These are phyloP conservation scores for Tetrapisispora fleetii DNA, from an alignment of 805 yeast genomes.

Conservation along the genomic window DNA sequence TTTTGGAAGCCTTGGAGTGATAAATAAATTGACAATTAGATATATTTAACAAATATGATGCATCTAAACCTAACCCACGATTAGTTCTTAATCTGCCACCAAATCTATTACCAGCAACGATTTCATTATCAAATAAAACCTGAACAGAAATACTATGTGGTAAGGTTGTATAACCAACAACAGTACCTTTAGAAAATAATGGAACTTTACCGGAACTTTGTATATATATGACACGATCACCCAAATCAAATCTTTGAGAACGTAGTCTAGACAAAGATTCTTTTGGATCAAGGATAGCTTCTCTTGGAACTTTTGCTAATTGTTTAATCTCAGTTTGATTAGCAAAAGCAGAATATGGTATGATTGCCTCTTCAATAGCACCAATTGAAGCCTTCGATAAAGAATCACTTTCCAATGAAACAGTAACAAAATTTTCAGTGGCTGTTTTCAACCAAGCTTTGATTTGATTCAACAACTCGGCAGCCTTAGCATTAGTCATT, in stretches of 20 bases:
- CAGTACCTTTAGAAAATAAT: conserved; percentile 79
- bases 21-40: conserved; percentile 65
- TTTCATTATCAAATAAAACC: conserved; percentile 73
- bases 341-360: conserved; percentile 36
- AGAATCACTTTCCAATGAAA: conserved; percentile 69
- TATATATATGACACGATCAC: conserved; percentile 83
- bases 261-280: conserved; percentile 62
- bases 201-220: conserved; percentile 87
- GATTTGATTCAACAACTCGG: conserved; percentile 24
- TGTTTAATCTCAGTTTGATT: conserved; percentile 43
- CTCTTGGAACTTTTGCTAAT: conserved; percentile 73
- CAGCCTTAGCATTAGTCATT: conserved; percentile 22
- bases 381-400: conserved; percentile 55
- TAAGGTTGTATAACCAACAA: conserved; percentile 61
- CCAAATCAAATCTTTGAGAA: conserved; percentile 68
- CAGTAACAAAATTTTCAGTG: conserved; percentile 48
- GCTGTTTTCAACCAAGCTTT: conserved; percentile 38
- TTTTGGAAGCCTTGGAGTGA: conserved; percentile 55
- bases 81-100: conserved; percentile 67
- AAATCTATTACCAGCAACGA: conserved; percentile 73
- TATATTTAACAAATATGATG: conserved; percentile 71
- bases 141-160: conserved; percentile 49
- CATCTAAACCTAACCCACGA: conserved; percentile 78
- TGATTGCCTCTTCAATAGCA: conserved; percentile 55
- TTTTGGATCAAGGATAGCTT: conserved; percentile 69